These are phyloP conservation scores for Bipolaris victoriae DNA, from an alignment of 2,329 filamentous ascomycete genomes.

Conservation along the genomic window DNA sequence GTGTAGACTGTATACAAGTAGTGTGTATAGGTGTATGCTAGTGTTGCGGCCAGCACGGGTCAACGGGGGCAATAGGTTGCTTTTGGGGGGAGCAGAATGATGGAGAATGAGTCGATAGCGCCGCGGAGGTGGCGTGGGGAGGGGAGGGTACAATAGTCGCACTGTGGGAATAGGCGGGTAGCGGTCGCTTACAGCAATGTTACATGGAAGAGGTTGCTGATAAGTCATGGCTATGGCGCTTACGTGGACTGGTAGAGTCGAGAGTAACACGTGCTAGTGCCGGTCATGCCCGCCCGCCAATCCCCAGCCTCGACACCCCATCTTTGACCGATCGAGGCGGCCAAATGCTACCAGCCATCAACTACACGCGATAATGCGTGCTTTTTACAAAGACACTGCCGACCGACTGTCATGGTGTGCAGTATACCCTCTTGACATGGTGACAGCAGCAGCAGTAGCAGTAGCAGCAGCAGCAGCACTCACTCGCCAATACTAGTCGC, in stretches of 20 bases:
- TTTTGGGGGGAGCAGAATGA: not conserved
- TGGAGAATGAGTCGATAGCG: not conserved
- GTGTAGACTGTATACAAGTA: too few species aligned
- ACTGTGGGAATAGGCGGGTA: not conserved
- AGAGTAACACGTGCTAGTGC: slow-evolving; percentile 10
- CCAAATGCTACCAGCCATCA: not conserved
- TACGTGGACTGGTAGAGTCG: slow-evolving; percentile 10
- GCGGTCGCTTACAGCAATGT: slow-evolving; percentile 2
- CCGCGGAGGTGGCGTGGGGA: not conserved
- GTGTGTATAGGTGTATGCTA: too few species aligned
- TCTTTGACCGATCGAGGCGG: slow-evolving; percentile 9
- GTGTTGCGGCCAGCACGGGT: not conserved
- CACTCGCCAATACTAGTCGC: too few species aligned
- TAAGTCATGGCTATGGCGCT: slow-evolving; percentile 21
- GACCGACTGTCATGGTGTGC: not conserved
- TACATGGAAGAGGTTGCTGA: slow-evolving; percentile 12
- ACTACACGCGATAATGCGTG: slow-evolving; percentile 1
- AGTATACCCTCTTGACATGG: too few species aligned
- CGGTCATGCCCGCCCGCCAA: not conserved
- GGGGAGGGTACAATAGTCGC: too few species aligned
- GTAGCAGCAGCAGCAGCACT: not conserved
- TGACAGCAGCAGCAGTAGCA: not conserved
- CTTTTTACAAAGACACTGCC: too few species aligned
- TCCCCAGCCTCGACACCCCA: slow-evolving; percentile 4
- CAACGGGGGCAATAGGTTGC: too few species aligned